These are phyloP conservation scores for Falciphora oryzae DNA, from an alignment of 2,329 filamentous ascomycete species.

Conservation along the genomic window DNA sequence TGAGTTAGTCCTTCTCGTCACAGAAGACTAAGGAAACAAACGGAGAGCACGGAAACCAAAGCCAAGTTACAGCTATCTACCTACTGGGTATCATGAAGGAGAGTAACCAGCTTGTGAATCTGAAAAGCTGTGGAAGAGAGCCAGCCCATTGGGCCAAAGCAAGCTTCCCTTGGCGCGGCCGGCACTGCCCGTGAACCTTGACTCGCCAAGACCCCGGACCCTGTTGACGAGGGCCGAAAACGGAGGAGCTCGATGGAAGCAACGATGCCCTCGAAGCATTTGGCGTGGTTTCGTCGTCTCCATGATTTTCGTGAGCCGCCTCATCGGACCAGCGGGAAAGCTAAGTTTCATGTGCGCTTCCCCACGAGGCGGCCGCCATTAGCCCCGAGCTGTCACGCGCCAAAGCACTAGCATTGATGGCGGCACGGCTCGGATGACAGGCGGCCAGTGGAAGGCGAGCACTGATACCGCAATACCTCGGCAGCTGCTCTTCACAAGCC, in stretches of 20 bases:
- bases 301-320: no score
- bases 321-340: neutral
- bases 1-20: neutral
- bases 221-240: neutral
- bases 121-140: neutral
- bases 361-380: neutral
- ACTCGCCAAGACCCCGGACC: no score
- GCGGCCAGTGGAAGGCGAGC: neutral
- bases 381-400: neutral
- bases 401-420: neutral
- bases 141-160: neutral
- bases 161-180: neutral
- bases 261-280: neutral
- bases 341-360: neutral
- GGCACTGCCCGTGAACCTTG: neutral
- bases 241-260: neutral
- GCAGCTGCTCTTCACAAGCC: neutral
- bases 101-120: neutral
- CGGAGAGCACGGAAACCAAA: no score
- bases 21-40: no score
- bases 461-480: no score
- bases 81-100: neutral
- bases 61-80: no score
- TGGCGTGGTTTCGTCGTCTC: no score
- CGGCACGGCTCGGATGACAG: neutral